Evolutionary conservation across 2,329 filamentous ascomycete genomes (phyloP).

Genomic region (Ceratocystiopsis brevicomis): DNA sequence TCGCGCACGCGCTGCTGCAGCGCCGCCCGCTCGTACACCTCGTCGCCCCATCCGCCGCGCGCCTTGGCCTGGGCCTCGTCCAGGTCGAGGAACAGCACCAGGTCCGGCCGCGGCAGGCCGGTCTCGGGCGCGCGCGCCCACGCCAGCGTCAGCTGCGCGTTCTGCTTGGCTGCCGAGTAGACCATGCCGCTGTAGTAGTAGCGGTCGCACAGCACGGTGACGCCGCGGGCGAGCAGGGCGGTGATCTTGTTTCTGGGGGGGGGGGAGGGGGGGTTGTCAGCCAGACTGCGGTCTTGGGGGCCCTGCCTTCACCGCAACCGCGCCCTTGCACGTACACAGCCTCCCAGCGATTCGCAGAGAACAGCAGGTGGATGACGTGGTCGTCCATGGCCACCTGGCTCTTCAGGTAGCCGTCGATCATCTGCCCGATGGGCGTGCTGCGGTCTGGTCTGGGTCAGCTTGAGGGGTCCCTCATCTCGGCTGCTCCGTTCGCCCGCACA

Average conservation of each 20-base stretch:
- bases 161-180: conserved; percentile 76
- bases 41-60: conserved; percentile 72
- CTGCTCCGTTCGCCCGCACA: conserved; percentile 7
- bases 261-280: background rate
- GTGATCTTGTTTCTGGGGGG: conserved; percentile 28
- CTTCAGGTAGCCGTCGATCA: conserved; percentile 71
- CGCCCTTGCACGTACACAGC: conserved; percentile 25
- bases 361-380: conserved; percentile 76
- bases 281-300: background rate
- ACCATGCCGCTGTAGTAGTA: conserved; percentile 93
- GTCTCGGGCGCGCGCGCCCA: conserved; percentile 79
- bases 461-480: too few relatives aligned
- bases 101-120: conserved; percentile 70
- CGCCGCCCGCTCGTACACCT: conserved; percentile 70
- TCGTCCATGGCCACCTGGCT: conserved; percentile 58
- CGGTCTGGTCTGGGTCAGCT: conserved; percentile 49
- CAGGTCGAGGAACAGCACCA: conserved; percentile 75
- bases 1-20: conserved; percentile 67
- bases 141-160: conserved; percentile 44
- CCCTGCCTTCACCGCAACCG: conserved; percentile 10
- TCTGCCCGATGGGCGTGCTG: conserved; percentile 64
- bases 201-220: conserved; percentile 68
- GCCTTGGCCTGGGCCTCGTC: conserved; percentile 50
- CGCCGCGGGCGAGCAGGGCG: conserved; percentile 40
- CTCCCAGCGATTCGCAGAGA: conserved; percentile 86